Evolutionary conservation across 2,329 filamentous ascomycete genomes (phyloP), one percentile per base, ranked within the genome.

Genomic region (Amphichorda felina): DNA sequence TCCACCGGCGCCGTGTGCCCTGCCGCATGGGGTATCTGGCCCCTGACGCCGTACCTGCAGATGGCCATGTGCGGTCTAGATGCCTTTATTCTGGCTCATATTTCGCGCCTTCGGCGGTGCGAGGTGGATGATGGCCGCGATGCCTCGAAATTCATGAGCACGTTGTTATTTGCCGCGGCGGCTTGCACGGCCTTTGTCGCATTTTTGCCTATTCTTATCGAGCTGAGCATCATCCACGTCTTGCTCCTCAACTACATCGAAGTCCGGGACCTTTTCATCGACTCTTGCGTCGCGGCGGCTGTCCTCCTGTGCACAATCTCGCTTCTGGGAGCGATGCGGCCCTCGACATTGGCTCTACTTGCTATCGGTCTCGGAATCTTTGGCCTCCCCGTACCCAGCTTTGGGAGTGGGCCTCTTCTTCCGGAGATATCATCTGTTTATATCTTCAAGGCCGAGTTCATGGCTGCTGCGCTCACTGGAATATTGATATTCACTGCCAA

Each of bases 61-160:
- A 43, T 49, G 10, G 34, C 50, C 5, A 50, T 49, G 8, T 43
- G 50, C 25, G 40, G 43, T 11, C 45, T 57, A 13, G 55, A 61
- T 32, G 50, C 55, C 13, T 30, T 45, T 8, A 39, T 57, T n/a
- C 38, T 60, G 14, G 43, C 39, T 3, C 43, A 45, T 11, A 36
- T 53, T 5, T 46, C 46, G 11, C 46, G 40, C 30, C 36, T 56
- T 8, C 45, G 50, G 3, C 50, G 34, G 1, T 16, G 26, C 2
- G 39, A 35, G 9, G 32, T 33, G 2, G 36, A 52, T 25, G 36
- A 45, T 11, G 41, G 35, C n/a, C 44, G 50, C 13, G 45, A 49
- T n/a, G 43, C 34, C 4, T 38, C 37, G 6, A 1, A 26, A 2
- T 38, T 40, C 22, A 37, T 45, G 15, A 25, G 21, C 4, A 38